Percentiles rank a stretch among this genome's conserved stretches.
These are phyloP conservation scores for Anthracocystis setariae DNA, from an alignment of 1,284 basidiomycete species.

Conservation along the genomic window DNA sequence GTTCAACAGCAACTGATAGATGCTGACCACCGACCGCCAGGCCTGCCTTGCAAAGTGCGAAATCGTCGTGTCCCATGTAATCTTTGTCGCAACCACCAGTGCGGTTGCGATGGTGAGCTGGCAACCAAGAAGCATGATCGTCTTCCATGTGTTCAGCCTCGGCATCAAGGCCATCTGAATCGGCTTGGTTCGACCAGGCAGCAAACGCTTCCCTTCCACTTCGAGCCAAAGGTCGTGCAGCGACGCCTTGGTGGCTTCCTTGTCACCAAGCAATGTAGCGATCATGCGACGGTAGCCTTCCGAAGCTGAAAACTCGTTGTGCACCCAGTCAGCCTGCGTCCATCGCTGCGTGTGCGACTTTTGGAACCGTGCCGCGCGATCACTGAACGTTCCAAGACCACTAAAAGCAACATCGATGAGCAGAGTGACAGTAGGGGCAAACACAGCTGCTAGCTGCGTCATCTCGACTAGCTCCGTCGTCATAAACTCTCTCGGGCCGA, in stretches of 20 bases:
- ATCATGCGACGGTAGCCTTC: conserved; percentile 48
- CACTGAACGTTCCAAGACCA: conserved; percentile 21
- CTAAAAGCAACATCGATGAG: conserved; percentile 23
- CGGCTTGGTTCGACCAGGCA: conserved; percentile 37
- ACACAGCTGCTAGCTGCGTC: conserved; percentile 39
- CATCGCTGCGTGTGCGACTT: conserved; percentile 25
- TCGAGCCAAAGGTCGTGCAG: conserved; percentile 35
- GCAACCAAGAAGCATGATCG: conserved; percentile 32
- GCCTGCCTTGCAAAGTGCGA: conserved; percentile 35
- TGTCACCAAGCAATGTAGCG: conserved; percentile 28
- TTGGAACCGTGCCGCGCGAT: conserved; percentile 21
- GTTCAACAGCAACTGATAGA: conserved; percentile 28
- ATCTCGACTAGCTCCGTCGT: conserved; percentile 40
- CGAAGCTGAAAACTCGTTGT: conserved; percentile 38
- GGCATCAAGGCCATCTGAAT: conserved; percentile 33
- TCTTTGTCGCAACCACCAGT: conserved; percentile 22
- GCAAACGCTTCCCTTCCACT: conserved; percentile 11
- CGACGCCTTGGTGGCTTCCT: conserved; percentile 18
- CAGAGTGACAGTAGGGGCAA: conserved; percentile 36
- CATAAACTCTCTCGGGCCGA: conserved; percentile 31
- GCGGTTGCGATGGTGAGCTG: conserved; percentile 16
- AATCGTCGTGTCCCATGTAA: conserved; percentile 37
- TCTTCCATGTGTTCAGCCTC: conserved; percentile 14
- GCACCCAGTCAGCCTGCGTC: conserved; percentile 43
- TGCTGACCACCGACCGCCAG: conserved; percentile 29